Evolutionary conservation across 257 asterid genomes (phyloP).

Genomic region (Lycium ferocissimum): DNA sequence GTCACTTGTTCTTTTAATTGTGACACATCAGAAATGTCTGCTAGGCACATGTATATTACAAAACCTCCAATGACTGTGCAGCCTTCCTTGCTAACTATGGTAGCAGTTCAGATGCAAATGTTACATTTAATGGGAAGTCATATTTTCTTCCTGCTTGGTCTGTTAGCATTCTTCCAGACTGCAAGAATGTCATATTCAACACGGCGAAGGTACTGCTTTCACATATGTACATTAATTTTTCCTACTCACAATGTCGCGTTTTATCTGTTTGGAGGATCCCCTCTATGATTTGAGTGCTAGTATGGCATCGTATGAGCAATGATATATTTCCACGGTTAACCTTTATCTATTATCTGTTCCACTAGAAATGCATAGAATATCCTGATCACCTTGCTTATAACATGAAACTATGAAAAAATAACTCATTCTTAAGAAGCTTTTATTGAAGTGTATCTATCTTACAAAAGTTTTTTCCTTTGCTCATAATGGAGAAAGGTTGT

Average conservation of each 20-base stretch:
- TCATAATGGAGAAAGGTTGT: conserved; percentile 49
- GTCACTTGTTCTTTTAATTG: neutral
- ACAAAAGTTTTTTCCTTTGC: conserved; percentile 11
- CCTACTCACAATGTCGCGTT: neutral
- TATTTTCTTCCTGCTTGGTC: conserved; percentile 90
- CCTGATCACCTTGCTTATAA: neutral
- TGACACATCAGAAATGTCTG: conserved; percentile 30
- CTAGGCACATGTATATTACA: conserved; percentile 82
- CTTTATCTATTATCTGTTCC: neutral
- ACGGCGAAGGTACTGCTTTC: conserved; percentile 67
- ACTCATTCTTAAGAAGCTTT: neutral
- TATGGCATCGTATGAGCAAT: neutral
- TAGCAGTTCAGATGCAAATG: conserved; percentile 62
- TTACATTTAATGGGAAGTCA: conserved; percentile 64
- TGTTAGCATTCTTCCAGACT: conserved; percentile 90
- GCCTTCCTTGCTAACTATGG: conserved; percentile 83
- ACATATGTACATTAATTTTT: neutral
- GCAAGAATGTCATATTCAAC: conserved; percentile 69
- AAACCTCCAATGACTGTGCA: conserved; percentile 64
- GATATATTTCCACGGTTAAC: neutral
- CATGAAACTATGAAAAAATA: neutral
- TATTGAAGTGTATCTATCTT: conserved; percentile 19
- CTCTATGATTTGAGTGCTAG: neutral
- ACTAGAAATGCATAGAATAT: neutral
- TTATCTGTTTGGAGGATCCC: conserved; percentile 15